Conservation (phyloP, 306 rosid genomes). For the Nissolia schottii region DNA sequence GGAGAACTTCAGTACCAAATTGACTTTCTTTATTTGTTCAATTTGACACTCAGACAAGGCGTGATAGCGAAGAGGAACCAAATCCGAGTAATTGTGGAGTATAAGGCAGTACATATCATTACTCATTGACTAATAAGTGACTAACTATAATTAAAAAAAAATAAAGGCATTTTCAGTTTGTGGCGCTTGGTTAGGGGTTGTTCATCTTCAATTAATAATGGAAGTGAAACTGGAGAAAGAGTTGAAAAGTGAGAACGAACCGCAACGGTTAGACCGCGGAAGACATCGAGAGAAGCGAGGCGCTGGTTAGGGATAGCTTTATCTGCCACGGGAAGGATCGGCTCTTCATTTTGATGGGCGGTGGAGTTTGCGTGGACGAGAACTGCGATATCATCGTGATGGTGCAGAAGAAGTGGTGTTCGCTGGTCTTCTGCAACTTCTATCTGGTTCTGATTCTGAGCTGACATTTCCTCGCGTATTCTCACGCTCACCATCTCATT, state of each 20-base stretch:
- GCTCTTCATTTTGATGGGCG: conserved; percentile 19
- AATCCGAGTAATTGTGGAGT: not conserved
- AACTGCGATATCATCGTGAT: conserved; percentile 14
- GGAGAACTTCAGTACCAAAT: not conserved
- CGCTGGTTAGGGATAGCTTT: conserved; percentile 53
- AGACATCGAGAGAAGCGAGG: conserved; percentile 72
- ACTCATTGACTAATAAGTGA: not conserved
- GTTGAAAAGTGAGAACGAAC: conserved; percentile 26
- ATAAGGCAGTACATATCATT: not conserved
- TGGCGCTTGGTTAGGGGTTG: not conserved
- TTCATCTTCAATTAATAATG: not conserved
- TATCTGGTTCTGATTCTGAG: not conserved
- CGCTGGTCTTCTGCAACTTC: conserved; percentile 34
- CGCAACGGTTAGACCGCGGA: conserved; percentile 78
- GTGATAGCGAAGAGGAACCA: not conserved
- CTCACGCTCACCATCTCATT: not conserved
- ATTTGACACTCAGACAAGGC: not conserved
- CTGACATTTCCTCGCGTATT: conserved; percentile 33
- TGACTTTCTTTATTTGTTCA: not conserved
- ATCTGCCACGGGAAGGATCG: conserved; percentile 23
- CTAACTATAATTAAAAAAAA: too few species aligned
- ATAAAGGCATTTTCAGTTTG: too few species aligned
- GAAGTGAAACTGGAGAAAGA: not conserved
- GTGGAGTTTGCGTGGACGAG: not conserved
- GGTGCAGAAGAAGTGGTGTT: conserved; percentile 27